Conservation (phyloP, 116 monocot species). For the Dioscorea cayenensis region DNA sequence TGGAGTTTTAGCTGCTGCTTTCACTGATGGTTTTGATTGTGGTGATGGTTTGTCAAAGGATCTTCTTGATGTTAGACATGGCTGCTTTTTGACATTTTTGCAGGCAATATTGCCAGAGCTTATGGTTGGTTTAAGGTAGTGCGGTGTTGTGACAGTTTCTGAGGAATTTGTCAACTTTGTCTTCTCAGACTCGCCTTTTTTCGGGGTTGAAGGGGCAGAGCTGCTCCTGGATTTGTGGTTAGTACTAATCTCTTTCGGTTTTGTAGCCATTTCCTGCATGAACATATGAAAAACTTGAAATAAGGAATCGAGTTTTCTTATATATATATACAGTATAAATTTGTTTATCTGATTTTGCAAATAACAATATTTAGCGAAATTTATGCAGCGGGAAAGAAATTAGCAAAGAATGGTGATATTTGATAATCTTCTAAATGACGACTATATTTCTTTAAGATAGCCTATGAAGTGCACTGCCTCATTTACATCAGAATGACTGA, state of each 20-base stretch:
- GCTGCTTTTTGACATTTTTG: background rate
- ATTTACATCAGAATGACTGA: too few relatives aligned
- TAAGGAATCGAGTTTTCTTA: too few relatives aligned
- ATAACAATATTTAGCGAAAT: too few relatives aligned
- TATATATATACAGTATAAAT: too few relatives aligned
- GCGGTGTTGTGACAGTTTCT: background rate
- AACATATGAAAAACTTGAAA: too few relatives aligned
- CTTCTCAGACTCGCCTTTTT: background rate
- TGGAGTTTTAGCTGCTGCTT: background rate
- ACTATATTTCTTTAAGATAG: too few relatives aligned
- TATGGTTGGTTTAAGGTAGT: conserved; percentile 1
- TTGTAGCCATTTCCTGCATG: background rate
- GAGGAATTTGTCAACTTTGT: background rate
- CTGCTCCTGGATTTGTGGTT: background rate
- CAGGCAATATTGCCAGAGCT: background rate
- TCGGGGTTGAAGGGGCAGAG: background rate
- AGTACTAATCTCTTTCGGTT: background rate
- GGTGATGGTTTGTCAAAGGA: background rate
- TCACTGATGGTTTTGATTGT: background rate
- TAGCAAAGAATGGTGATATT: too few relatives aligned
- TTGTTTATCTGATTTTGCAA: too few relatives aligned
- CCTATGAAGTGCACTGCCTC: too few relatives aligned
- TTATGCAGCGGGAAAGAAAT: too few relatives aligned
- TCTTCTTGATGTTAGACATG: background rate
- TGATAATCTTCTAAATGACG: too few relatives aligned